Evolutionary conservation across 2,329 filamentous ascomycete species (phyloP).

Genomic region (Fusarium chlamydosporum): DNA sequence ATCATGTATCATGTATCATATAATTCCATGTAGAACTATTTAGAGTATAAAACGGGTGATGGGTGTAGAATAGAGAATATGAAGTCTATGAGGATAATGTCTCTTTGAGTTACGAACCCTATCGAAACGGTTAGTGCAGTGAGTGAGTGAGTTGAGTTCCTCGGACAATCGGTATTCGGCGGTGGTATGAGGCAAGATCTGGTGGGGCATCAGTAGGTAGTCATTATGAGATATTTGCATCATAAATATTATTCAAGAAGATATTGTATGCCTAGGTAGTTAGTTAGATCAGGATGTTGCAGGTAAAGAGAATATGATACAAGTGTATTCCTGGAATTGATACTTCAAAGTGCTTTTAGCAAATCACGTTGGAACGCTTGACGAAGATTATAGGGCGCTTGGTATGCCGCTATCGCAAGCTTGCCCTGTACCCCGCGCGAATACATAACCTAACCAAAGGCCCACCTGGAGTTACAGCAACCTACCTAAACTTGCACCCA

Average conservation of each 20-base stretch:
- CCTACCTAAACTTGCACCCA: not conserved
- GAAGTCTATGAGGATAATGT: constrained; percentile 2
- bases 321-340: too few species aligned
- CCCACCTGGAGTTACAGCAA: constrained; percentile 21
- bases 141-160: not conserved
- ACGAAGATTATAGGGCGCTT: too few species aligned
- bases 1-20: constrained; percentile 35
- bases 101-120: not conserved
- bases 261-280: too few species aligned
- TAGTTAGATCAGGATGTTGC: too few species aligned
- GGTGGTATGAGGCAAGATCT: constrained; percentile 1
- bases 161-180: constrained; percentile 21
- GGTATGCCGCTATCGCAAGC: constrained; percentile 37
- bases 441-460: constrained; percentile 28
- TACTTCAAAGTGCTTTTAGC: too few species aligned
- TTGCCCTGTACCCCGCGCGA: constrained; percentile 37
- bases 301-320: too few species aligned
- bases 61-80: constrained; percentile 28
- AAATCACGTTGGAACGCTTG: too few species aligned
- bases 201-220: constrained; percentile 24
- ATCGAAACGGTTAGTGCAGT: not conserved
- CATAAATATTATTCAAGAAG: not conserved
- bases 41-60: constrained; percentile 30
- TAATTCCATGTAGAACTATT: constrained; percentile 35
- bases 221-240: constrained; percentile 17